phyloP scores from a whole-genome alignment of 495 filamentous ascomycete species.

The Hyaloscypha variabilis region DNA sequence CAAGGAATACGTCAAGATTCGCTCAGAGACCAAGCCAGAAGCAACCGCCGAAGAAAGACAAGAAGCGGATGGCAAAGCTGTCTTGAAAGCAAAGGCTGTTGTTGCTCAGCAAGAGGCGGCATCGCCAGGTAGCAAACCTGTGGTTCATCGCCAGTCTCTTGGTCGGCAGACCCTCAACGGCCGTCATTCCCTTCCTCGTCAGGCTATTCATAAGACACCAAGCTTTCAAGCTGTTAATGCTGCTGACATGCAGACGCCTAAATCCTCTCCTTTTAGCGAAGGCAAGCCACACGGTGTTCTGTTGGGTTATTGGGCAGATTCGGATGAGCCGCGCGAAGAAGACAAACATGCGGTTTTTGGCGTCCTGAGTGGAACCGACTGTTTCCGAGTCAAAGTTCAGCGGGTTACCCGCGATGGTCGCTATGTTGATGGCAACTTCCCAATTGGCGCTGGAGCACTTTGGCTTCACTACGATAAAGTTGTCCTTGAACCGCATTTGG shows the following conservation, averaged over 20 bases:
- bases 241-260: conserved; percentile 26
- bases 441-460: conserved; percentile 50
- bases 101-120: conserved; percentile 27
- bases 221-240: conserved; percentile 28
- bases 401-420: conserved; percentile 52
- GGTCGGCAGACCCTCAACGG: conserved; percentile 36
- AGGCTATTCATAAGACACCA: conserved; percentile 24
- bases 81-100: conserved; percentile 41
- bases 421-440: conserved; percentile 50
- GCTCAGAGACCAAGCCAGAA: conserved; percentile 37
- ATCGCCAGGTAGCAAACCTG: conserved; percentile 18
- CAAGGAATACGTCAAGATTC: conserved; percentile 58
- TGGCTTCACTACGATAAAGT: conserved; percentile 60
- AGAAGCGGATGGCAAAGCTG: conserved; percentile 38
- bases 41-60: conserved; percentile 35
- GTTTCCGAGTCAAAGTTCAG: conserved; percentile 55
- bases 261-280: conserved; percentile 32
- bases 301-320: conserved; percentile 52
- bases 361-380: conserved; percentile 53
- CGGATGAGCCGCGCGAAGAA: conserved; percentile 35
- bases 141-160: conserved; percentile 32
- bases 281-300: conserved; percentile 49
- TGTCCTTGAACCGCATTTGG: conserved; percentile 48
- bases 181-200: conserved; percentile 36
- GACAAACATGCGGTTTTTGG: conserved; percentile 56